Base-by-base conservation (phyloP, 225 moss, liverwort and hornwort species). In the Asterella californica region DNA sequence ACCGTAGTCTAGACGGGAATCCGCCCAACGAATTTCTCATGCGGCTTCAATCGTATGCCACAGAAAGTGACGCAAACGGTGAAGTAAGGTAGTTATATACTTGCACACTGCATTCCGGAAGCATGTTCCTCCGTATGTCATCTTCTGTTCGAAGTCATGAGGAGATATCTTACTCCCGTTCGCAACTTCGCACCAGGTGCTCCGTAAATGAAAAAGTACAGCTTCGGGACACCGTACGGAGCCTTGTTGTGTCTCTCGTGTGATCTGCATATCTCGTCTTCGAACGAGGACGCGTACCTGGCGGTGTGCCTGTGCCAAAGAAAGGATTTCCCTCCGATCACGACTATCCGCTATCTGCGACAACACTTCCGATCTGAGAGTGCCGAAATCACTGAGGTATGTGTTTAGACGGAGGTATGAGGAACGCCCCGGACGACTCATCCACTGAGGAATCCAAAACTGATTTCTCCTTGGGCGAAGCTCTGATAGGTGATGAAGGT, bases 401-500 rank as follows among this genome's bases (percentile, higher is more conserved):
- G 22, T 67, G 34, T 0, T 34, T 14, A 9, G 55, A 21, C 4
- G 19, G 54, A 3, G 52, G 52, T 17, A 55, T 50, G 19, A 54
- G 55, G 33, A 30, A 18, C 36, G 38, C 6, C 61, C 61, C 61
- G 0, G 71, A 48, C 5, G 55, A 33, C 61, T 76, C 76, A 5
- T 76, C 59, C 8, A 19, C 8, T 45, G 57, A 52, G 61, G 37
- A 32, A 61, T n/a, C 32, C 9, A 38, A 61, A 32, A 18, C 7
- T 8, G 25, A 37, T 25, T 36, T 59, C 6, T 32, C 45, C 8
- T 66, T 36, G 12, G 71, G 29, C 50, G 36, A 7, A 19, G 22
- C 36, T 54, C 36, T 72, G 72, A 79, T 15, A 12, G 79, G 72
- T 33, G 79, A 55, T 11, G 79, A 55, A 19, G 79, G 79, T 72